Conservation (phyloP, 257 asterid species). For the Petunia axillaris region DNA sequence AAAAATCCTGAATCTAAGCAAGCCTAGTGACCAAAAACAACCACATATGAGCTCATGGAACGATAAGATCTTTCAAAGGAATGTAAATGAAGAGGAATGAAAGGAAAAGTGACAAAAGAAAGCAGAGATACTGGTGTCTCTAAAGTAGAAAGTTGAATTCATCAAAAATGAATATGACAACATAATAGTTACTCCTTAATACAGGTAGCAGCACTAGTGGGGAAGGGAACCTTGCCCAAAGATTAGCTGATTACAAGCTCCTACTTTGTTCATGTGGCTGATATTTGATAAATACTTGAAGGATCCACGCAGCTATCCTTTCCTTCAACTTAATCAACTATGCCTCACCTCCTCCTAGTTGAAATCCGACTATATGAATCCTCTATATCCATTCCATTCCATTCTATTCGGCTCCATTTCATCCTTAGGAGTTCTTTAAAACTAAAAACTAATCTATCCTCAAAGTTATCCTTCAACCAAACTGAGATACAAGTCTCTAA, state of each 20-base stretch:
- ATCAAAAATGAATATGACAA: not conserved
- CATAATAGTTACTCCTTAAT: not conserved
- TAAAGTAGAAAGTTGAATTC: not conserved
- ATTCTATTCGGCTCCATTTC: too few relatives aligned
- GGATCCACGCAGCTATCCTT: too few relatives aligned
- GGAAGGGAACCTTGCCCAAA: not conserved
- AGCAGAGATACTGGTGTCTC: not conserved
- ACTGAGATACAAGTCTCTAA: too few relatives aligned
- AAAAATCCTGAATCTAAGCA: conserved; percentile 91
- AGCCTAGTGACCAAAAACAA: conserved; percentile 51
- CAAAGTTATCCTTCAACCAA: too few relatives aligned
- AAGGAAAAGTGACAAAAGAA: conserved; percentile 6
- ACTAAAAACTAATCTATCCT: too few relatives aligned
- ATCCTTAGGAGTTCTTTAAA: too few relatives aligned
- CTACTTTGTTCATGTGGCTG: too few relatives aligned
- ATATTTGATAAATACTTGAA: too few relatives aligned
- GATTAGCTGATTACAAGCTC: not conserved
- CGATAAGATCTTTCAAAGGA: not conserved
- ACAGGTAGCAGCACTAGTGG: not conserved
- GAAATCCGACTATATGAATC: too few relatives aligned
- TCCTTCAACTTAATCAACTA: too few relatives aligned
- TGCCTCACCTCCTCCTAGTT: too few relatives aligned
- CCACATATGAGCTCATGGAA: conserved; percentile 4
- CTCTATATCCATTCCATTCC: too few relatives aligned
- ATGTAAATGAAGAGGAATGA: not conserved